Percentiles rank a stretch among this genome's conserved stretches.
phyloP scores from a whole-genome alignment of 2,329 filamentous ascomycete genomes.

The Elsinoe ampelina region DNA sequence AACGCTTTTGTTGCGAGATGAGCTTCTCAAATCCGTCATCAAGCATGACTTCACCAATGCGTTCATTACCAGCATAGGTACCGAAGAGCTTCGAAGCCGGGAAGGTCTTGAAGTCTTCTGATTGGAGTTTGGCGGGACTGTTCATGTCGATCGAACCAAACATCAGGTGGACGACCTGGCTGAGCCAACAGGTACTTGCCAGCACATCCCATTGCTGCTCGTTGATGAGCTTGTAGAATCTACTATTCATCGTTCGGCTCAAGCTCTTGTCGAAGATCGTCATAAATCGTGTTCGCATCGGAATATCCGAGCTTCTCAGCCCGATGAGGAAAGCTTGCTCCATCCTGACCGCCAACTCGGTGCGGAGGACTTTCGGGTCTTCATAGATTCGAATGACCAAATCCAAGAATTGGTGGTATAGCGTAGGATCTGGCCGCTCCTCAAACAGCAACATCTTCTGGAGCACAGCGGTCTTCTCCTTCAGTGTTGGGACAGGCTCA shows the following conservation, averaged over 20 bases:
- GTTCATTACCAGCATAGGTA: constrained; percentile 61
- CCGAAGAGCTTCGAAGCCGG: constrained; percentile 65
- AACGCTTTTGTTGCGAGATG: constrained; percentile 69
- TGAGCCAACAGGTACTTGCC: constrained; percentile 90
- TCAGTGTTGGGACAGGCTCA: constrained; percentile 91
- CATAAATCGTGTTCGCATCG: constrained; percentile 97
- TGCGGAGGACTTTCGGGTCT: constrained; percentile 88
- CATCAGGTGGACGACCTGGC: constrained; percentile 87
- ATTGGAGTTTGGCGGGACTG: constrained; percentile 64
- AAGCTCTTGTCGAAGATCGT: constrained; percentile 90
- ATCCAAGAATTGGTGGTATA: constrained; percentile 88
- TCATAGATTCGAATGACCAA: constrained; percentile 98
- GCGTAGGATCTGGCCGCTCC: constrained; percentile 66
- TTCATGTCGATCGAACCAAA: constrained; percentile 85
- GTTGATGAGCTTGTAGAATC: constrained; percentile 78
- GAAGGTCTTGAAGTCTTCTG: constrained; percentile 73
- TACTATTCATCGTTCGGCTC: constrained; percentile 81
- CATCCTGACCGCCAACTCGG: constrained; percentile 91
- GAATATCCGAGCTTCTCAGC: constrained; percentile 82
- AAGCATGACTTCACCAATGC: constrained; percentile 56
- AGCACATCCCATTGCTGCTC: constrained; percentile 97
- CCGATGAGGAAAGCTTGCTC: constrained; percentile 98
- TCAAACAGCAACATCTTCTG: constrained; percentile 99
- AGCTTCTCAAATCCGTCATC: constrained; percentile 77
- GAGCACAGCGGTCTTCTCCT: constrained; percentile 97